Conservation (phyloP, 2,329 filamentous ascomycete species). For the Coleophoma cylindrospora region DNA sequence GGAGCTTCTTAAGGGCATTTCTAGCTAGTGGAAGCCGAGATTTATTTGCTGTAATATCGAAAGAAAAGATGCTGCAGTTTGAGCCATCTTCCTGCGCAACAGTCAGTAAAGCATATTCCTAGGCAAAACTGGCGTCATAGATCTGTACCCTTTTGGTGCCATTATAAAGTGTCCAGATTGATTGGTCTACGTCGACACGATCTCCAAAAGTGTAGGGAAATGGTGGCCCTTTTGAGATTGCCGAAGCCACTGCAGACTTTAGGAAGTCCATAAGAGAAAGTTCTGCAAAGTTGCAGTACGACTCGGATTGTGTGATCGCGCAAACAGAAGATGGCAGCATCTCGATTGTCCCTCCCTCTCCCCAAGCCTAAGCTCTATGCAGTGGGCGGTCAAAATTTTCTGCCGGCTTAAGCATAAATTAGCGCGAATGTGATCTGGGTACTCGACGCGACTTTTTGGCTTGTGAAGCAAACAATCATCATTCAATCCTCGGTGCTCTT, state of each 20-base stretch:
- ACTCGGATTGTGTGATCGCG: no score
- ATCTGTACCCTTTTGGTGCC: slow-evolving; percentile 73
- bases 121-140: neutral
- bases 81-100: slow-evolving; percentile 77
- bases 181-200: slow-evolving; percentile 84
- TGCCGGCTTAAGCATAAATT: no score
- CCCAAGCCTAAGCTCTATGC: no score
- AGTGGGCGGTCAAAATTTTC: no score
- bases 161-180: slow-evolving; percentile 95
- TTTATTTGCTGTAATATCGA: slow-evolving; percentile 79
- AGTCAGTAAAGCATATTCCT: slow-evolving; percentile 8
- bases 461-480: no score
- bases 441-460: no score
- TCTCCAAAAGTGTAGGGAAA: slow-evolving; percentile 94
- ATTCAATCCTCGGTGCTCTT: no score
- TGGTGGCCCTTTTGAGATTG: slow-evolving; percentile 89
- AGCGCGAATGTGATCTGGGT: no score
- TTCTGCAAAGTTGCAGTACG: no score
- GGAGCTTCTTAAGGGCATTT: slow-evolving; percentile 90
- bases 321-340: no score
- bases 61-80: slow-evolving; percentile 93
- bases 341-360: no score
- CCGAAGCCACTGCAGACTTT: slow-evolving; percentile 94
- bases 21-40: slow-evolving; percentile 79
- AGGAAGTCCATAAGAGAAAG: slow-evolving; percentile 77